Base-by-base conservation (phyloP, 1,139 yeast species). In the Pichia sp. region DNA sequence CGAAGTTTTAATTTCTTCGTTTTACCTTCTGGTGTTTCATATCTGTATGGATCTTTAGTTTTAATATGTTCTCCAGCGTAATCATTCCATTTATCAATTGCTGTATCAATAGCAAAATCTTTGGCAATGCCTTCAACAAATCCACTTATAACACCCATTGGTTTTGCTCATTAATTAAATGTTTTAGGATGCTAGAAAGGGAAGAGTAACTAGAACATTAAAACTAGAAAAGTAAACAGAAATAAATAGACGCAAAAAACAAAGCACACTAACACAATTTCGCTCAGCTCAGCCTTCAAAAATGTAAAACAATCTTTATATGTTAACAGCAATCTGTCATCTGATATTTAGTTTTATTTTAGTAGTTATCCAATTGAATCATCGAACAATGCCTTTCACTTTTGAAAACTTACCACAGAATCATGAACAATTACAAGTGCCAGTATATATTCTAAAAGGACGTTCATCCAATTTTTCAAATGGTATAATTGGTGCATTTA, bases 31-130 rank as follows among this genome's bases (percentile, higher is more conserved):
- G 68, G 58, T 55, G 66, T 55, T 47, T 65, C 64, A 49, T 80
- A 87, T 49, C 76, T 76, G 56, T 65, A 89, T 3, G 96, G 96
- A 56, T 87, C 83, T 49, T 73, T 76, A 4, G 80, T 73, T 51
- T 82, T 75, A 55, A 80, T 70, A 46, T 68, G 59, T 41, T 80
- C 82, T 2, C 74, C 87, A 5, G 86, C 87, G 51, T 69, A 74
- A 32, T 78, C 85, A 51, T 81, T 80, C 72, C 77, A 79, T 48
- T 68, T 66, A 51, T 77, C 86, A 64, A 73, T 68, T 27, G 54
- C 55, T 11, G 38, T 31, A 22, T 51, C 55, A 5, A 41, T 27
- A 3, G 49, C 52, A 22, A 27, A 24, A 22, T 45, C 50, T 29
- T 47, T 33, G 4, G 48, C 51, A 23, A 49, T 31, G n/a, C 54